Conservation (phyloP, 345 rosid genomes). For the Sonneratia caseolaris region DNA sequence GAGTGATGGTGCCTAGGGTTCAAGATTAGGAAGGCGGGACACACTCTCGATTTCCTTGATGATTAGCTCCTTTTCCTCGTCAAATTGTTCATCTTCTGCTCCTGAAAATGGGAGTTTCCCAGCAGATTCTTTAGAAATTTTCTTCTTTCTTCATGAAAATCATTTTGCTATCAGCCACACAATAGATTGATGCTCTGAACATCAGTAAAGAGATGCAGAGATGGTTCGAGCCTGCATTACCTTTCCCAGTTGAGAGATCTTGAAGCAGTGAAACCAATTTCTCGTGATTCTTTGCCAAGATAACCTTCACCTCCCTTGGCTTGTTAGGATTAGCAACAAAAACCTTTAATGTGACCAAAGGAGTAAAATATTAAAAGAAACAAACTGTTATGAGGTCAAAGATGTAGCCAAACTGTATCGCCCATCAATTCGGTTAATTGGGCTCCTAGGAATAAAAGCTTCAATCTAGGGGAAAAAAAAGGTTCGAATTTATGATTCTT, state of each 20-base stretch:
- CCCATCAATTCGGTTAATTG: not conserved
- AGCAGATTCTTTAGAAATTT: not conserved
- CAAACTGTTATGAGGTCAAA: no score
- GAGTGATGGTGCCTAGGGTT: constrained; percentile 17
- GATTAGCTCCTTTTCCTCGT: constrained; percentile 88
- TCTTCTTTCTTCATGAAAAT: not conserved
- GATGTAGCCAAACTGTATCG: not conserved
- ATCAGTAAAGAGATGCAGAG: not conserved
- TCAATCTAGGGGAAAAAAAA: not conserved
- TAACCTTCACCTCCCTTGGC: constrained; percentile 74
- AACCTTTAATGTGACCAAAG: constrained; percentile 33
- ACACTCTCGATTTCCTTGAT: constrained; percentile 68
- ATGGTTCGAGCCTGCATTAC: constrained; percentile 21
- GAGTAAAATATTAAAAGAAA: not conserved
- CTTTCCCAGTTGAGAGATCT: constrained; percentile 71
- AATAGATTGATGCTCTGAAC: not conserved
- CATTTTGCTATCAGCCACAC: not conserved
- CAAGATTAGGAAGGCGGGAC: constrained; percentile 32
- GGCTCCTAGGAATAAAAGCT: no score
- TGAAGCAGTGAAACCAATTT: constrained; percentile 57
- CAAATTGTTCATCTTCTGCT: constrained; percentile 83
- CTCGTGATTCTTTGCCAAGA: constrained; percentile 74
- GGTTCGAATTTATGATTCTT: not conserved
- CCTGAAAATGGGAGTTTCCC: constrained; percentile 23
- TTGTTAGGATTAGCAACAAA: constrained; percentile 98